A percentile compares a stretch with the other conserved stretches of the same genome.
Evolutionary conservation across 139 green algal species (phyloP).

Genomic region (Gonium pectorale): DNA sequence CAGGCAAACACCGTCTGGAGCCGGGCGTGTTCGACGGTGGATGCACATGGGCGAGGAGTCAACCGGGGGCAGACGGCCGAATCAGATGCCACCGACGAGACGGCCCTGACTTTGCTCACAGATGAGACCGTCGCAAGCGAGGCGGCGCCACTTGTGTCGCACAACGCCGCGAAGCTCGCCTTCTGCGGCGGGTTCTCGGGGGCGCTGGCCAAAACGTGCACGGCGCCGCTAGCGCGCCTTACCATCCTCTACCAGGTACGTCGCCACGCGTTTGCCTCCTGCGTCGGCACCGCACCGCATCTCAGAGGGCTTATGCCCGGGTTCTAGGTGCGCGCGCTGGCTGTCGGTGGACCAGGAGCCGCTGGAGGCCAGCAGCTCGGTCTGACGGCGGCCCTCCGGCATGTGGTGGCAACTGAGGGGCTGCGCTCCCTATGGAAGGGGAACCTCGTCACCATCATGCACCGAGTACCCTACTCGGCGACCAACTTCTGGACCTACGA

Average conservation of each 20-base stretch:
- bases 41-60: too few relatives aligned
- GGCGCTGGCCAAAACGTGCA: constrained; percentile 89
- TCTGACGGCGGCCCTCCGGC: constrained; percentile 13
- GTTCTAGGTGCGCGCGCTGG: constrained; percentile 13
- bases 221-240: constrained; percentile 91
- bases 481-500: constrained; percentile 97
- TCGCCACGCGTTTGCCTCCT: too few relatives aligned
- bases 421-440: constrained; percentile 91
- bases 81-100: too few relatives aligned
- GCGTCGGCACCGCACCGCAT: too few relatives aligned
- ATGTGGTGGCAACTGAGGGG: constrained; percentile 78
- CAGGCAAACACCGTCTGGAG: constrained; percentile 12
- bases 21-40: neutral
- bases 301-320: neutral
- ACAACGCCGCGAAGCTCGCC: constrained; percentile 26
- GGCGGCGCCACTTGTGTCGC: constrained; percentile 14
- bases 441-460: constrained; percentile 92
- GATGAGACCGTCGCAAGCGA: constrained; percentile 19
- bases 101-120: neutral
- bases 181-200: constrained; percentile 87
- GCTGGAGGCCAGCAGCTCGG: neutral
- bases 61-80: too few relatives aligned
- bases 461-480: constrained; percentile 95
- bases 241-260: constrained; percentile 97
- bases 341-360: neutral